These are phyloP conservation scores for Panaeolus cyanescens DNA, from an alignment of 768 basidiomycete species.

Conservation along the genomic window DNA sequence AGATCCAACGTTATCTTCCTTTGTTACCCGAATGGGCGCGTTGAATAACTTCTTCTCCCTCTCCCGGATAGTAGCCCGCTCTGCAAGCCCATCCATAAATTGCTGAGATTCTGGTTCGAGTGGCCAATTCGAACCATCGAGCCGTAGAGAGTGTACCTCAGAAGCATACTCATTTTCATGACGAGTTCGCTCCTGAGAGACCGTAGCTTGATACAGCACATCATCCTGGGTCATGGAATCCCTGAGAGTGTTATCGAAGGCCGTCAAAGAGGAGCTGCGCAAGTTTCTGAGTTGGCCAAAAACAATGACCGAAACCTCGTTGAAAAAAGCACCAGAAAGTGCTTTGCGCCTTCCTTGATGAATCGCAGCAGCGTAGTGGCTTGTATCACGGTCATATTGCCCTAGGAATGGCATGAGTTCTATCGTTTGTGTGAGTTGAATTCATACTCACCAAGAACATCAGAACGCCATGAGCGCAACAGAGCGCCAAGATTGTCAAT, in stretches of 20 bases:
- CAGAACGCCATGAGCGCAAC: not conserved
- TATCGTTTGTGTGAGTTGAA: not conserved
- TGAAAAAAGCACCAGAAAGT: not conserved
- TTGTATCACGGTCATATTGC: not conserved
- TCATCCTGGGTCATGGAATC: not conserved
- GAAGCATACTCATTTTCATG: not conserved
- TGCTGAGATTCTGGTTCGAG: not conserved
- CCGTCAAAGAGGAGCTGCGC: not conserved
- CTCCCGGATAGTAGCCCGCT: not conserved
- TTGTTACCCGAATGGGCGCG: not conserved
- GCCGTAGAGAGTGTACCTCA: not conserved
- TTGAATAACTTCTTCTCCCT: not conserved
- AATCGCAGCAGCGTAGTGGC: not conserved
- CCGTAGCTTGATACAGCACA: not conserved
- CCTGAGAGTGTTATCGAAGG: not conserved
- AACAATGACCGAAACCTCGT: not conserved
- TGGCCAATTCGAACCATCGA: not conserved
- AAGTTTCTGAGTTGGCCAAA: constrained; percentile 1
- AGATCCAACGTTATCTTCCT: not conserved
- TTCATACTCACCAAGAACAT: not conserved
- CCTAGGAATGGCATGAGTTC: not conserved
- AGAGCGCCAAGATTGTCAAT: not conserved
- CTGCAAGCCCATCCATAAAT: not conserved
- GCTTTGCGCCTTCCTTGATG: not conserved
- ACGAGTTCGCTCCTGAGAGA: not conserved